Conservation (phyloP, 2,329 filamentous ascomycete genomes). For the Lachnellula occidentalis region DNA sequence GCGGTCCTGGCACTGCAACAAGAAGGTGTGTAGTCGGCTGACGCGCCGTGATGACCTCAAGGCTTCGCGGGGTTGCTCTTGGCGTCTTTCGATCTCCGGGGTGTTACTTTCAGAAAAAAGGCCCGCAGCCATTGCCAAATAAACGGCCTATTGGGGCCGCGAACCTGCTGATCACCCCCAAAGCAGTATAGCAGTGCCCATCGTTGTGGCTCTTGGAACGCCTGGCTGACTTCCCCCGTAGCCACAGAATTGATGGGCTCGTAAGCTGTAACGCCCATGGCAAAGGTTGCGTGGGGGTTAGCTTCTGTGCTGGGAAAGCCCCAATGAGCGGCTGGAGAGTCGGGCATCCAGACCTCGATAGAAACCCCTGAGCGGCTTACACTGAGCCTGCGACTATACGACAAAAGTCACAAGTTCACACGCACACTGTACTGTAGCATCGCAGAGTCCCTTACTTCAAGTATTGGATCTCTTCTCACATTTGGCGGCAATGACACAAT, state of each 20-base stretch:
- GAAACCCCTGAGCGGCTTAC: neutral
- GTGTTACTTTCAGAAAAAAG: neutral
- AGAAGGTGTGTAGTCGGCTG: slow-evolving; percentile 7
- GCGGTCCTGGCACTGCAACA: neutral
- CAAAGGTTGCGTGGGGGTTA: slow-evolving; percentile 11
- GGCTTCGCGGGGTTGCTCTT: slow-evolving; percentile 2
- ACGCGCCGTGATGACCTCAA: slow-evolving; percentile 2
- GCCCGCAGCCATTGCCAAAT: slow-evolving; percentile 8
- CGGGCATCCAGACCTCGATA: neutral
- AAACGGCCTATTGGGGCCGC: neutral
- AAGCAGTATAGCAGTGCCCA: slow-evolving; percentile 13
- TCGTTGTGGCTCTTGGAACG: slow-evolving; percentile 16
- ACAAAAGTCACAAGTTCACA: neutral
- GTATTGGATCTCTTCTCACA: neutral
- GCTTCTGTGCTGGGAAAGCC: neutral
- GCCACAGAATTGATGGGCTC: neutral
- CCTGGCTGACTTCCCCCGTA: neutral
- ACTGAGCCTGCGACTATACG: neutral
- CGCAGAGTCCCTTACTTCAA: neutral
- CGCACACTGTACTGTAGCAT: neutral
- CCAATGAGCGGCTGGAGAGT: neutral
- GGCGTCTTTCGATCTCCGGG: neutral
- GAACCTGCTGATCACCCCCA: slow-evolving; percentile 18
- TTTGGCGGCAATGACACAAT: neutral
- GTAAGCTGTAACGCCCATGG: neutral